Evolutionary conservation across 345 rosid genomes (phyloP).

Genomic region (Dimocarpus longan): DNA sequence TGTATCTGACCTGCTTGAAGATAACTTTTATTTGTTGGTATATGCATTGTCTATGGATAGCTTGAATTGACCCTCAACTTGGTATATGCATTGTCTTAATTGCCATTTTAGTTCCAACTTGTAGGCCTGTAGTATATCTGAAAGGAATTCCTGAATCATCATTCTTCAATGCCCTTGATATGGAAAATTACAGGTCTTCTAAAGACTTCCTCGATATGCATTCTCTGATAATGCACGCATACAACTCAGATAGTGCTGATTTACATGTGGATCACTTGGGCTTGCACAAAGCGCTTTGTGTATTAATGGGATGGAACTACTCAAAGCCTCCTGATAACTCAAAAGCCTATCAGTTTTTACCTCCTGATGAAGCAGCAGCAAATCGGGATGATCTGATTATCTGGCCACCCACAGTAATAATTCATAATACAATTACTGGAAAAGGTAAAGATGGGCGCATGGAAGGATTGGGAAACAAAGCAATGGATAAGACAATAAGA

Average conservation of each 20-base stretch:
- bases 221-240: constrained; percentile 89
- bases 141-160: constrained; percentile 50
- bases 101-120: constrained; percentile 34
- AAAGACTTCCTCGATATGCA: constrained; percentile 90
- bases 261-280: constrained; percentile 90
- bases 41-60: constrained; percentile 5
- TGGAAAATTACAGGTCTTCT: constrained; percentile 83
- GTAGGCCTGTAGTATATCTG: constrained; percentile 30
- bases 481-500: constrained; percentile 87
- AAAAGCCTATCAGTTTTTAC: constrained; percentile 74
- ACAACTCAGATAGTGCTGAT: constrained; percentile 77
- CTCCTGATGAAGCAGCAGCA: constrained; percentile 73
- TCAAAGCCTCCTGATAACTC: constrained; percentile 84
- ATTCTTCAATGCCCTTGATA: constrained; percentile 63
- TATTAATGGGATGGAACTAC: constrained; percentile 95
- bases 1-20: background rate
- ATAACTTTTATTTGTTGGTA: constrained; percentile 3
- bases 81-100: constrained; percentile 18
- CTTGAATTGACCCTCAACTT: constrained; percentile 12
- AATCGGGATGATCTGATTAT: constrained; percentile 87
- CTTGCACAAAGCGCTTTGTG: constrained; percentile 92
- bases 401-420: constrained; percentile 95
- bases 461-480: constrained; percentile 98
- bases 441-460: constrained; percentile 92
- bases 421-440: constrained; percentile 93